These are phyloP conservation scores for Naganishia vaughanmartiniae DNA, from an alignment of 768 basidiomycete species.

Conservation along the genomic window DNA sequence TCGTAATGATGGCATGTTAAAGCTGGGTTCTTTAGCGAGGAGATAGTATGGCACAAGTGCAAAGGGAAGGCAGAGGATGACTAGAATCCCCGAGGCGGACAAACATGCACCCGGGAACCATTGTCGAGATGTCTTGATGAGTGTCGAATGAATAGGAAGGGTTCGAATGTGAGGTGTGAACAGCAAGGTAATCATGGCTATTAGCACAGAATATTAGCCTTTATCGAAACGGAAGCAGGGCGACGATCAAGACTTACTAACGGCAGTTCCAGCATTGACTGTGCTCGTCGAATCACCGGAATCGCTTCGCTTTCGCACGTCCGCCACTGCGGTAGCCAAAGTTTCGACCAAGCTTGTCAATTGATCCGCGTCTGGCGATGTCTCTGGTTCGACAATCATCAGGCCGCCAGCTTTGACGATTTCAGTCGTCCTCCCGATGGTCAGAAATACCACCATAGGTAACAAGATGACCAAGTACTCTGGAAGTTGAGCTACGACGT, in stretches of 20 bases:
- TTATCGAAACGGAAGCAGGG: background rate
- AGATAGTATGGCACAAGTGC: slow-evolving; percentile 51
- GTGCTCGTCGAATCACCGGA: slow-evolving; percentile 25
- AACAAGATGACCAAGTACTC: slow-evolving; percentile 40
- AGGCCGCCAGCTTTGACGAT: slow-evolving; percentile 39
- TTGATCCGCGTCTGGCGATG: no score
- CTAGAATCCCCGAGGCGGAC: slow-evolving; percentile 37
- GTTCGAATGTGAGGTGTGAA: slow-evolving; percentile 50
- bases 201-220: background rate
- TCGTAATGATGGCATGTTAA: background rate
- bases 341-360: background rate
- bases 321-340: background rate
- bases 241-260: slow-evolving; percentile 38
- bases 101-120: slow-evolving; percentile 46
- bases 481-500: slow-evolving; percentile 8
- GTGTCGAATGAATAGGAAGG: slow-evolving; percentile 42
- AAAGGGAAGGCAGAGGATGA: slow-evolving; percentile 44
- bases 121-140: slow-evolving; percentile 41
- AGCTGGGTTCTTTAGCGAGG: slow-evolving; percentile 10
- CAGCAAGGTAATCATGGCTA: slow-evolving; percentile 45
- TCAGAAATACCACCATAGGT: slow-evolving; percentile 45
- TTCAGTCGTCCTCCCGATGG: slow-evolving; percentile 50
- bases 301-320: background rate
- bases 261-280: slow-evolving; percentile 44
- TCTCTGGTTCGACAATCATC: background rate